A percentile compares a stretch with the other conserved stretches of the same genome.
phyloP scores from a whole-genome alignment of 192 early-diverging fungal species.

The Funneliformis geosporum region DNA sequence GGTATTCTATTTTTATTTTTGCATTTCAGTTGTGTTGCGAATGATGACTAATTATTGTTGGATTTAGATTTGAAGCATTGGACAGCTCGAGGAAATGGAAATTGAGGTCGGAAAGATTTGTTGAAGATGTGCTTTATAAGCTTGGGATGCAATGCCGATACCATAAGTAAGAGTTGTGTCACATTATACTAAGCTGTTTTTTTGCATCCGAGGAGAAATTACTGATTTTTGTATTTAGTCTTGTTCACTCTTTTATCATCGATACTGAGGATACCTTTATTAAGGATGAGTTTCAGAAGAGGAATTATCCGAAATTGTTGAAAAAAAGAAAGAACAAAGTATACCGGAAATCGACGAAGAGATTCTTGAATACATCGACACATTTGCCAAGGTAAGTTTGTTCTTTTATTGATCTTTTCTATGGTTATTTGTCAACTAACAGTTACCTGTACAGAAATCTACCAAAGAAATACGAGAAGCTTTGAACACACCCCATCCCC shows the following conservation, averaged over 20 bases:
- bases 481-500: conserved; percentile 28
- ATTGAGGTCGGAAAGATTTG: conserved; percentile 24
- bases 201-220: background rate
- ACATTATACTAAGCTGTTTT: conserved; percentile 23
- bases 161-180: conserved; percentile 33
- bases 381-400: conserved; percentile 27
- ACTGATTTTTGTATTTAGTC: conserved; percentile 15
- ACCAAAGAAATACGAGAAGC: conserved; percentile 29
- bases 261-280: conserved; percentile 27
- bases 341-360: conserved; percentile 33
- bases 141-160: conserved; percentile 33
- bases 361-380: conserved; percentile 30
- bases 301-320: conserved; percentile 28
- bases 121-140: conserved; percentile 34
- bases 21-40: conserved; percentile 8
- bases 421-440: conserved; percentile 13
- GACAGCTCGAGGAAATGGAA: conserved; percentile 32
- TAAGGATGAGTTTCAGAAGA: conserved; percentile 24
- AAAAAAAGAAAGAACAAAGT: conserved; percentile 25
- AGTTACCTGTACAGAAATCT: conserved; percentile 16
- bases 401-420: background rate
- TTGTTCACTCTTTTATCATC: conserved; percentile 31
- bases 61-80: conserved; percentile 23
- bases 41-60: conserved; percentile 24
- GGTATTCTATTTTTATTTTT: conserved; percentile 19